Evolutionary conservation across 495 filamentous ascomycete species (phyloP).

Genomic region (Penicillium antarcticum): DNA sequence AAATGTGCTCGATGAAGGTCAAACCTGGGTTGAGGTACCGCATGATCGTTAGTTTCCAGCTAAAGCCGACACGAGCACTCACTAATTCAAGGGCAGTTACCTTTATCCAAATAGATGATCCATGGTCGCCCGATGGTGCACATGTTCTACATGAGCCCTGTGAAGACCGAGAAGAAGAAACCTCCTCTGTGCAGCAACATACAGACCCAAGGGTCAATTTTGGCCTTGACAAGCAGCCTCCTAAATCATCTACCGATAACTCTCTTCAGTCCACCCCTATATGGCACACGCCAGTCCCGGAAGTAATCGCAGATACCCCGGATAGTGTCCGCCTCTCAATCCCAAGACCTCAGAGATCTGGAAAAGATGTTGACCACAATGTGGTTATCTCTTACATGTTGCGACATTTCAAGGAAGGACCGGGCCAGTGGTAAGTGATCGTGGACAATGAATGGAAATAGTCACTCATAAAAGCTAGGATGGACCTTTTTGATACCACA

Average conservation of each 20-base stretch:
- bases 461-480: slow-evolving; percentile 6
- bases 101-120: slow-evolving; percentile 8
- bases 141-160: not conserved
- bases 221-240: not conserved
- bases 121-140: not conserved
- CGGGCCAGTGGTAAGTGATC: slow-evolving; percentile 15
- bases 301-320: not conserved
- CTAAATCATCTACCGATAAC: not conserved
- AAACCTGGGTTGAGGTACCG: slow-evolving; percentile 6
- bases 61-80: not conserved
- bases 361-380: not conserved
- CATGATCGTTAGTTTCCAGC: not conserved
- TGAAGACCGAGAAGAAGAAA: not conserved
- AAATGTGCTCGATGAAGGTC: not conserved
- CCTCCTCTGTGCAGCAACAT: not conserved
- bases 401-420: slow-evolving; percentile 18
- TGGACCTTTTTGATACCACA: slow-evolving; percentile 22
- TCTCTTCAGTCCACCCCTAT: not conserved
- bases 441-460: not conserved
- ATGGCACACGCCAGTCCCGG: not conserved
- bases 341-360: not conserved
- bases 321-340: not conserved
- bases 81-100: not conserved
- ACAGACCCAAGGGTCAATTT: not conserved
- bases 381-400: slow-evolving; percentile 11